phyloP scores from a whole-genome alignment of 495 filamentous ascomycete species.

The Hyphodiscus hymeniophilus region DNA sequence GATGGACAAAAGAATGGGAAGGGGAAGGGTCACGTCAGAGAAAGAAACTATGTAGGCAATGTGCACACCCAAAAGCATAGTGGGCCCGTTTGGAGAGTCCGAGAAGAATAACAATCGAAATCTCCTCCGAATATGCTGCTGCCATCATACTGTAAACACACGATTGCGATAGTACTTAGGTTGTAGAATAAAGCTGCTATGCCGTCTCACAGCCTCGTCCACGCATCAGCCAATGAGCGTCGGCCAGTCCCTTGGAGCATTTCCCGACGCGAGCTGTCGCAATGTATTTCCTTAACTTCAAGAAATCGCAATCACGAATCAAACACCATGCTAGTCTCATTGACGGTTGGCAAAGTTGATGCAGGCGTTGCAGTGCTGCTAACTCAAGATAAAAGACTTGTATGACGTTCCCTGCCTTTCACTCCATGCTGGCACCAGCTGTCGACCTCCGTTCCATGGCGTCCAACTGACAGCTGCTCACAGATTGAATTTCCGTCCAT shows the following conservation, averaged over 20 bases:
- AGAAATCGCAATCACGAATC: neutral
- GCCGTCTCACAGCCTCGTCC: too few relatives aligned
- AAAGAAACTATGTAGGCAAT: too few relatives aligned
- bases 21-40: too few relatives aligned
- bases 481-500: constrained; percentile 99
- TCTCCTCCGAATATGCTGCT: neutral
- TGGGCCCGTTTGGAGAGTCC: too few relatives aligned
- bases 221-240: neutral
- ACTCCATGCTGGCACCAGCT: neutral
- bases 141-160: too few relatives aligned
- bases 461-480: neutral
- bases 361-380: constrained; percentile 95
- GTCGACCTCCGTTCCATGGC: neutral
- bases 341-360: constrained; percentile 98
- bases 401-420: constrained; percentile 37
- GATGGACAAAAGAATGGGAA: neutral
- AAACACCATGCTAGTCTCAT: constrained; percentile 78
- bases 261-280: constrained; percentile 12
- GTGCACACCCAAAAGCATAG: too few relatives aligned
- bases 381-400: constrained; percentile 93
- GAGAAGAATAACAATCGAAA: neutral
- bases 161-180: too few relatives aligned
- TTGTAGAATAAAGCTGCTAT: too few relatives aligned
- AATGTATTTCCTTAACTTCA: constrained; percentile 8
- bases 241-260: neutral